Percentiles rank a stretch among this genome's conserved stretches.
Conservation (phyloP, 2,329 filamentous ascomycete genomes). For the Botrytis paeoniae region DNA sequence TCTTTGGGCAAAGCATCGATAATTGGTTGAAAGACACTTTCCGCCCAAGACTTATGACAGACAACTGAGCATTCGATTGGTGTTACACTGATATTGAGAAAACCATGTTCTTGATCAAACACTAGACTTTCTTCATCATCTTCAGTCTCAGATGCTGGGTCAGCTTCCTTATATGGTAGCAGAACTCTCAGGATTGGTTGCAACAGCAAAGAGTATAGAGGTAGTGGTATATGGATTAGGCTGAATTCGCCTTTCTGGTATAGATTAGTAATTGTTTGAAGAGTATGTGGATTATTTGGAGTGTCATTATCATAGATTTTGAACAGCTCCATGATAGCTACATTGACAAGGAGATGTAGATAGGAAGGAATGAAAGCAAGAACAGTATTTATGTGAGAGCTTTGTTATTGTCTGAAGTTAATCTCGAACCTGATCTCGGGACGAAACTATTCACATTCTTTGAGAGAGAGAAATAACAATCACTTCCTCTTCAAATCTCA, state of each 20-base stretch:
- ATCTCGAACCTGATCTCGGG: not conserved
- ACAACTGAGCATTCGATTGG: conserved; percentile 91
- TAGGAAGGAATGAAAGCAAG: not conserved
- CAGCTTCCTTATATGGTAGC: conserved; percentile 56
- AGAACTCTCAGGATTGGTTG: conserved; percentile 85
- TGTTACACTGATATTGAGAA: conserved; percentile 91
- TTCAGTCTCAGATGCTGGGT: conserved; percentile 34
- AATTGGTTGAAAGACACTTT: conserved; percentile 71
- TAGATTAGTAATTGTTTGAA: conserved; percentile 27
- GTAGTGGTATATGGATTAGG: conserved; percentile 84
- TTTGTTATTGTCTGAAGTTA: not conserved
- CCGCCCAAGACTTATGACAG: conserved; percentile 73
- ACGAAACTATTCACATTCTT: conserved; percentile 4
- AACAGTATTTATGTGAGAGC: not conserved
- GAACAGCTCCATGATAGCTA: not conserved
- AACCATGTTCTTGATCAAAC: conserved; percentile 62
- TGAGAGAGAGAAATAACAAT: not conserved
- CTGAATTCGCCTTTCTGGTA: conserved; percentile 78
- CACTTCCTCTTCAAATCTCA: not conserved
- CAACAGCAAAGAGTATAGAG: conserved; percentile 73
- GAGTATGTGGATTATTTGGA: not conserved
- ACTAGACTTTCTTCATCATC: conserved; percentile 46
- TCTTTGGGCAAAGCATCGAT: conserved; percentile 60
- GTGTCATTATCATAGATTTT: not conserved
- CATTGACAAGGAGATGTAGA: not conserved